Base-by-base conservation (phyloP, 2,329 filamentous ascomycete genomes). In the Dactylellina cionopaga region DNA sequence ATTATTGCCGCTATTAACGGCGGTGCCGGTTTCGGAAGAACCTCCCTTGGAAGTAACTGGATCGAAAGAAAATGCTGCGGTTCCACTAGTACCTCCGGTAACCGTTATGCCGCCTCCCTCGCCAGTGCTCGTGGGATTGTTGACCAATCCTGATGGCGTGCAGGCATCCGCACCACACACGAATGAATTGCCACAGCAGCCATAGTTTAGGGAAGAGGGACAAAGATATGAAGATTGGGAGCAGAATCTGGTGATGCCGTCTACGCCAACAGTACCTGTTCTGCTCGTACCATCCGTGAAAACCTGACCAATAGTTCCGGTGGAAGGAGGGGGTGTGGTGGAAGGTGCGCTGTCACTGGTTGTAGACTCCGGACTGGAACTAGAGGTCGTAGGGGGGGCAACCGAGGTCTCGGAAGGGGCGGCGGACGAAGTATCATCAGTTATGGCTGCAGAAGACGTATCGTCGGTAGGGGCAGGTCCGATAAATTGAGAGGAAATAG, bases 161-260 rank as follows among this genome's bases (percentile, higher is more conserved):
- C 66, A 71, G 25, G 58, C 58, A 17, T 51, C 59, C 24, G 52
- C 49, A 29, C 66, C 66, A 22, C 66, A 71, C 13, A 31, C 33
- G 15, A 51, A 71, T 29, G 51, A 58, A 51, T 64, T 51, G 58
- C 52, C 35, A 15, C 66, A 71, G 13, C 66, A 71, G 17, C 66
- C 66, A 22, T 52, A 71, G 31, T 22, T 51, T 10, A 71, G 41
- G 10, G 58, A 44, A 2, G 66, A 41, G 2, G 66, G 66, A 52
- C 66, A 71, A 19, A 71, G 52, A 29, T 64, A 71, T 1, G 66
- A 71, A 2, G 66, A 71, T 43, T 24, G 24, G 3, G 51, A 64
- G 29, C 66, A 71, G 43, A 59, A 71, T 39, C 66, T 47, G 17
- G 66, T 71, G 11, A 51, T 71, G 19, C 66, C 66, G 29, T 71